Evolutionary conservation across 805 yeast genomes (phyloP).

Genomic region (Trichomonascus vanleenenianus): DNA sequence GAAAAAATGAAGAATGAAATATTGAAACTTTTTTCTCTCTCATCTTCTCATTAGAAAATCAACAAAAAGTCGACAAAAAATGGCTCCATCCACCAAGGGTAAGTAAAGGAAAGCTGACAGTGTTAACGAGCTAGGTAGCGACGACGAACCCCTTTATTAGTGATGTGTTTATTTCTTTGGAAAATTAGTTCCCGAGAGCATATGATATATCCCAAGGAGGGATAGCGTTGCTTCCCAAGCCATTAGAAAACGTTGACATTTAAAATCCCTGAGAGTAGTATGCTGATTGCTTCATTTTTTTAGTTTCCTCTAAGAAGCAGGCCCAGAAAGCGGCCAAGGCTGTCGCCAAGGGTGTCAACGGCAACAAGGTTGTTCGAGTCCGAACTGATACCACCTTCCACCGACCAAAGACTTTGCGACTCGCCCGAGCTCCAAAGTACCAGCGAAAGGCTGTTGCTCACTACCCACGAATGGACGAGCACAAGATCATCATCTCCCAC

Average conservation of each 20-base stretch:
- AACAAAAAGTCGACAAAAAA: background rate
- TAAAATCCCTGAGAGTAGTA: too few relatives aligned
- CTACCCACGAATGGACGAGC: slow-evolving; percentile 92
- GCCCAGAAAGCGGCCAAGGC: slow-evolving; percentile 99
- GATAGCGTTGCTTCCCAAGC: background rate
- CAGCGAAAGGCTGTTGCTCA: slow-evolving; percentile 95
- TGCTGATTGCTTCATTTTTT: background rate
- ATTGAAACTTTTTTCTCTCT: background rate
- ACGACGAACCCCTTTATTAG: too few relatives aligned
- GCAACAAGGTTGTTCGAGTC: slow-evolving; percentile 83
- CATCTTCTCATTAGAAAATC: background rate
- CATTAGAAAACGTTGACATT: background rate
- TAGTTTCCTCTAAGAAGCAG: slow-evolving; percentile 42
- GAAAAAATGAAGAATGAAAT: too few relatives aligned
- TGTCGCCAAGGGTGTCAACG: slow-evolving; percentile 94
- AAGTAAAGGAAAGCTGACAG: too few relatives aligned
- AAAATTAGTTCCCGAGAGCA: too few relatives aligned
- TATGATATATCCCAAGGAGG: background rate
- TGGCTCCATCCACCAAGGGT: background rate
- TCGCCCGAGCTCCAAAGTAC: slow-evolving; percentile 92
- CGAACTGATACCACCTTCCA: slow-evolving; percentile 95
- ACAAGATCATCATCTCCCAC: slow-evolving; percentile 90
- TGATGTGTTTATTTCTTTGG: too few relatives aligned
- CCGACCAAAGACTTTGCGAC: slow-evolving; percentile 93
- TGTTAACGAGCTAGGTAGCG: too few relatives aligned